Conservation (phyloP, 2,329 filamentous ascomycete genomes). For the Penicillium decumbens region DNA sequence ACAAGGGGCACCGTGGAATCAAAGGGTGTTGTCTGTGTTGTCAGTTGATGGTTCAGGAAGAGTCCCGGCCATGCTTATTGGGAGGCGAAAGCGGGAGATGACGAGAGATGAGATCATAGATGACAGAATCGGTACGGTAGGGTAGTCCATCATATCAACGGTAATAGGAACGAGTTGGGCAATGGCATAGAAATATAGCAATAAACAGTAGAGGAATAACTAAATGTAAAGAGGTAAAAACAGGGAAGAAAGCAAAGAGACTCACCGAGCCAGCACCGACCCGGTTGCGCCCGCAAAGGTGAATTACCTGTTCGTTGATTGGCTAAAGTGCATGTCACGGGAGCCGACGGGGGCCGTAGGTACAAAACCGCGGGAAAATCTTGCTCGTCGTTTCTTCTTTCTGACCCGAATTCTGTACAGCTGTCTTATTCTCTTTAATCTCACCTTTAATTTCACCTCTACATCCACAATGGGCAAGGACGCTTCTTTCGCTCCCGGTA, state of each 20-base stretch:
- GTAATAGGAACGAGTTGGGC: not conserved
- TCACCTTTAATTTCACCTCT: slow-evolving; percentile 9
- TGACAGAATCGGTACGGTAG: not conserved
- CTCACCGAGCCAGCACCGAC: slow-evolving; percentile 14
- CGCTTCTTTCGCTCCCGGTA: slow-evolving; percentile 27
- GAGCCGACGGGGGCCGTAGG: slow-evolving; percentile 29
- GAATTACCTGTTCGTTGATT: slow-evolving; percentile 37
- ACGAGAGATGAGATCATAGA: slow-evolving; percentile 21
- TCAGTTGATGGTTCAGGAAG: not conserved
- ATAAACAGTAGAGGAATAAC: not conserved
- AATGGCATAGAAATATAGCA: not conserved
- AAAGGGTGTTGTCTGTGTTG: not conserved
- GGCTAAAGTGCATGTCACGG: slow-evolving; percentile 32
- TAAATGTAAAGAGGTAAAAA: not conserved
- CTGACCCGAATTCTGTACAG: slow-evolving; percentile 21
- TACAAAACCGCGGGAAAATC: slow-evolving; percentile 37
- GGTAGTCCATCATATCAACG: not conserved
- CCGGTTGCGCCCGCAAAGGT: slow-evolving; percentile 36
- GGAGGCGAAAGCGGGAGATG: slow-evolving; percentile 4
- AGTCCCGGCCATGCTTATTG: not conserved
- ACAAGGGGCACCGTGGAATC: not conserved
- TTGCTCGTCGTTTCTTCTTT: slow-evolving; percentile 24
- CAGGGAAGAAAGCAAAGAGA: not conserved
- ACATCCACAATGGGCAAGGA: slow-evolving; percentile 24
- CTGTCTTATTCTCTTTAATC: slow-evolving; percentile 13